Conservation (phyloP, 805 yeast genomes). For the Candida rishiriensis region DNA sequence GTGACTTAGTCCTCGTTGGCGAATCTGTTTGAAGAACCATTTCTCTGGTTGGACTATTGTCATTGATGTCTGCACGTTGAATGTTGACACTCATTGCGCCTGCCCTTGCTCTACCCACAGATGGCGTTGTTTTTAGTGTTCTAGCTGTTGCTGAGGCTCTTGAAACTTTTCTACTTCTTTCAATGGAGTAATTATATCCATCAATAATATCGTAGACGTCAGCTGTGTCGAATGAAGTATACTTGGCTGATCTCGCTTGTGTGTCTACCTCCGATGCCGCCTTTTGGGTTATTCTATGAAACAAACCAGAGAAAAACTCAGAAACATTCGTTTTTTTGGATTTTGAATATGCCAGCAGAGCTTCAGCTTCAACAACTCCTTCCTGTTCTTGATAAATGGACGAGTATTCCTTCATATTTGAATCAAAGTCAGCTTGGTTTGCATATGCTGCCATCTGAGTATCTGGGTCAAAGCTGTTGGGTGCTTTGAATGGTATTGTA, state of each 20-base stretch:
- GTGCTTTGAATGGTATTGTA: too few species aligned
- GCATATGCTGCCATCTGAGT: too few species aligned
- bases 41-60: too few species aligned
- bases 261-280: neutral
- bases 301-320: neutral
- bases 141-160: neutral
- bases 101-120: neutral
- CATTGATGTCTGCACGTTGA: too few species aligned
- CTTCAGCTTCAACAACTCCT: too few species aligned
- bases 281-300: neutral
- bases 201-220: constrained; percentile 18
- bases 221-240: constrained; percentile 6
- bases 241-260: neutral
- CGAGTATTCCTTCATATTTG: too few species aligned
- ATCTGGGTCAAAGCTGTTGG: too few species aligned
- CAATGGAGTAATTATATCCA: constrained; percentile 14
- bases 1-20: neutral
- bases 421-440: too few species aligned
- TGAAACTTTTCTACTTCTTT: constrained; percentile 7
- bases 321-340: too few species aligned
- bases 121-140: neutral
- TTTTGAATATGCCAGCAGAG: too few species aligned
- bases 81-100: neutral
- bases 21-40: neutral
- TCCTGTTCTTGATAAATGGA: too few species aligned